Percentiles rank a stretch among this genome's conserved stretches.
These are phyloP conservation scores for Dacryopinax spathularia DNA, from an alignment of 768 basidiomycete genomes.

Conservation along the genomic window DNA sequence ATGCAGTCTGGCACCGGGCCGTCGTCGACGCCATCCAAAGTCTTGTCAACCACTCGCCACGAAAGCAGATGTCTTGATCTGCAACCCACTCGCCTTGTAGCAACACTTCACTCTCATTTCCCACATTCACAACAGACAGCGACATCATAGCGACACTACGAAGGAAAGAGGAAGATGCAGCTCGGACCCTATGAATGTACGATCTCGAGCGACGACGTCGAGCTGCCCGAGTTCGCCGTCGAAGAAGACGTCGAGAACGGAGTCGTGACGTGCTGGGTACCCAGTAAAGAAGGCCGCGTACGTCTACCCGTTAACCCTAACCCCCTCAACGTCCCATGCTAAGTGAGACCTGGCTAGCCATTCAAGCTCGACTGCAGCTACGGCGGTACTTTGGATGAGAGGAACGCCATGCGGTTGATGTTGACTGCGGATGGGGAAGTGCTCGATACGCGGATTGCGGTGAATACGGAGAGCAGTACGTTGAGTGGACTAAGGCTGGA, in stretches of 20 bases:
- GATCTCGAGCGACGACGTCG: neutral
- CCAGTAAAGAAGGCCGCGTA: neutral
- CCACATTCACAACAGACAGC: neutral
- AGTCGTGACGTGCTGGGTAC: neutral
- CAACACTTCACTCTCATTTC: neutral
- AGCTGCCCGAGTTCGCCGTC: neutral
- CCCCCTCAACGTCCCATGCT: neutral
- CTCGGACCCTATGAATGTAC: neutral
- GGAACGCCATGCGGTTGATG: neutral
- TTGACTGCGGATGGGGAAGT: neutral
- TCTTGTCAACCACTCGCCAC: too few species aligned
- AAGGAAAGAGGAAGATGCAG: neutral
- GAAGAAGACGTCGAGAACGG: neutral
- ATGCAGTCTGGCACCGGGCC: too few species aligned
- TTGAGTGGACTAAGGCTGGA: neutral
- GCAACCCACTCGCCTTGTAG: too few species aligned
- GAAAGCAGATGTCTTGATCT: too few species aligned
- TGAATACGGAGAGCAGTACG: neutral
- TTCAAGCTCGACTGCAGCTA: neutral
- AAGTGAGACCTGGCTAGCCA: neutral
- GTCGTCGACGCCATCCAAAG: too few species aligned
- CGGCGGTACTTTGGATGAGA: neutral
- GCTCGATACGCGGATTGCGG: neutral
- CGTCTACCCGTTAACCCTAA: neutral
- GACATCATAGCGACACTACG: neutral